These are phyloP conservation scores for Pachysandra terminalis DNA, from an alignment of 164 flowering plant species.

Conservation along the genomic window DNA sequence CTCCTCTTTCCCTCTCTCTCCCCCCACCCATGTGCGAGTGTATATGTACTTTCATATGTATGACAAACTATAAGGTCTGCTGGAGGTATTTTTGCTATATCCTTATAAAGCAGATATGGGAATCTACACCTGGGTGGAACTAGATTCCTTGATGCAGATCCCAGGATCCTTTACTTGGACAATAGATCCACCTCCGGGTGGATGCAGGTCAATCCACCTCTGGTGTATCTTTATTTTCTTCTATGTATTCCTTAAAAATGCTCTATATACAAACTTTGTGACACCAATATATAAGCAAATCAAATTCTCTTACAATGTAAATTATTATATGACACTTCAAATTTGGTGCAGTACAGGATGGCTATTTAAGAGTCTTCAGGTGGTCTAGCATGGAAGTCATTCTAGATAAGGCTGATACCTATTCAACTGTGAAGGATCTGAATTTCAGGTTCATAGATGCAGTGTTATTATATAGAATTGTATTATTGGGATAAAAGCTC, in stretches of 20 bases:
- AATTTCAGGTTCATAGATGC: constrained; percentile 69
- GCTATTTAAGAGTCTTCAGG: constrained; percentile 80
- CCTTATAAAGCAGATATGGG: not conserved
- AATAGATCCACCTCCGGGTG: not conserved
- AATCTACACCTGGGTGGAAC: not conserved
- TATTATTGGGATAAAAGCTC: not conserved
- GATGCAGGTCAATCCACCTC: not conserved
- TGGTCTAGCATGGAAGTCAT: constrained; percentile 88
- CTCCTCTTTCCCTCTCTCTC: no score
- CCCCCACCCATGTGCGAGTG: no score
- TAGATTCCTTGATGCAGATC: not conserved
- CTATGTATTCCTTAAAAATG: not conserved
- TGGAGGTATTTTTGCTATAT: not conserved
- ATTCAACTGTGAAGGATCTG: constrained; percentile 74
- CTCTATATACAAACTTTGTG: not conserved
- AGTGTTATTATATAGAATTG: not conserved
- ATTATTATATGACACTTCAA: constrained; percentile 13
- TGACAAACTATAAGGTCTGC: not conserved
- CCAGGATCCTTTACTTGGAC: not conserved
- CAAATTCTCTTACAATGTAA: not conserved
- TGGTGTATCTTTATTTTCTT: not conserved
- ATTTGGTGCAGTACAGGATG: constrained; percentile 81
- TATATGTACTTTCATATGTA: no score
- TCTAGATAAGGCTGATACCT: constrained; percentile 56
- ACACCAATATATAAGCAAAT: not conserved